These are phyloP conservation scores for Venturiaceae sp. DNA, from an alignment of 2,329 filamentous ascomycete genomes.

Conservation along the genomic window DNA sequence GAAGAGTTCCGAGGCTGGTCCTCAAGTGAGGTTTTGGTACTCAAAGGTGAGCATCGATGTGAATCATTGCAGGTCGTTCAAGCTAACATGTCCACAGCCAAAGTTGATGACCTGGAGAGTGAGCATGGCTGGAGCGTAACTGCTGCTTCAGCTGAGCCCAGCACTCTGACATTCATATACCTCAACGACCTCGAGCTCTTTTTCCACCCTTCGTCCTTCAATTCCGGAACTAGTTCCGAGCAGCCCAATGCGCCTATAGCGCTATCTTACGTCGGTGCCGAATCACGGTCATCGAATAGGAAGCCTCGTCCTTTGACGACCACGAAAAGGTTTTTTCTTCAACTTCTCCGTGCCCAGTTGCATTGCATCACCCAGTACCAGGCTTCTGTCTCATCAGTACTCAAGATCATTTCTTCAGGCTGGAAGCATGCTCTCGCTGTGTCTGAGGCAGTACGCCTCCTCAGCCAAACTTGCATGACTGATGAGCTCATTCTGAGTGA, in stretches of 20 bases:
- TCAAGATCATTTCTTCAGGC: slow-evolving; percentile 47
- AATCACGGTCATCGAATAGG: slow-evolving; percentile 16
- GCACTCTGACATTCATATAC: slow-evolving; percentile 63
- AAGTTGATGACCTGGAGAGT: slow-evolving; percentile 56
- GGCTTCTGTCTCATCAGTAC: slow-evolving; percentile 47
- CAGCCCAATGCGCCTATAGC: slow-evolving; percentile 48
- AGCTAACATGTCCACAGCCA: slow-evolving; percentile 44
- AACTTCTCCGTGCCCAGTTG: slow-evolving; percentile 59
- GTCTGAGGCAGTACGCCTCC: slow-evolving; percentile 48
- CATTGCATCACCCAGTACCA: slow-evolving; percentile 50
- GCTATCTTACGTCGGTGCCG: slow-evolving; percentile 54
- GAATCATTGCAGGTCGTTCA: background rate
- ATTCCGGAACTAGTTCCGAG: slow-evolving; percentile 19
- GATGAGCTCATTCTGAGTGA: slow-evolving; percentile 53
- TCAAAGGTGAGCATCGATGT: slow-evolving; percentile 57
- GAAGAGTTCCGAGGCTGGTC: slow-evolving; percentile 90
- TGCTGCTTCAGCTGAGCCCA: slow-evolving; percentile 46
- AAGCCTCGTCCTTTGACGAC: slow-evolving; percentile 48
- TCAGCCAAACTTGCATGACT: slow-evolving; percentile 57
- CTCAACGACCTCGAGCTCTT: slow-evolving; percentile 62
- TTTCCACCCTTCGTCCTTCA: slow-evolving; percentile 57
- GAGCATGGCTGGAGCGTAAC: slow-evolving; percentile 63
- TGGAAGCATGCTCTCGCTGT: slow-evolving; percentile 59
- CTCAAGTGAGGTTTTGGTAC: slow-evolving; percentile 62
- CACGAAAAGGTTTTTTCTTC: slow-evolving; percentile 67